phyloP scores from a whole-genome alignment of 352 stramenopile species.

The Phytophthora brassicae region DNA sequence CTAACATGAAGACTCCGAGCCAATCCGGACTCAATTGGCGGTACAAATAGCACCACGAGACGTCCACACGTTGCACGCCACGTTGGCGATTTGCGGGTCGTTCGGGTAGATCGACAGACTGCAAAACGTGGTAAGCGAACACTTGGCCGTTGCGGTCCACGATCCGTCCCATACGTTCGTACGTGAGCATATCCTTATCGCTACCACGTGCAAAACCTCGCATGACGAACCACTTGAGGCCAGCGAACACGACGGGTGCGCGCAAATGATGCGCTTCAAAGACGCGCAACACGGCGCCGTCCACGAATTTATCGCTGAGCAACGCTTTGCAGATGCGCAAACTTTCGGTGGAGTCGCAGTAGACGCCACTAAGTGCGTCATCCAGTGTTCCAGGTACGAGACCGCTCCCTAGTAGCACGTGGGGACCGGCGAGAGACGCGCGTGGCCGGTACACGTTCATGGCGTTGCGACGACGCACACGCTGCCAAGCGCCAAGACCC shows the following conservation, averaged over 20 bases:
- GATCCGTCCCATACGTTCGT: conserved; percentile 66
- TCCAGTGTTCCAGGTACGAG: conserved; percentile 53
- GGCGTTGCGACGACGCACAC: conserved; percentile 48
- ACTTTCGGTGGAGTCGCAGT: conserved; percentile 56
- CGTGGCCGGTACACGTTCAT: conserved; percentile 49
- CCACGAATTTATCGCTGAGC: conserved; percentile 51
- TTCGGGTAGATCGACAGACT: conserved; percentile 58
- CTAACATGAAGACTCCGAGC: conserved; percentile 58
- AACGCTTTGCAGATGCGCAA: conserved; percentile 54
- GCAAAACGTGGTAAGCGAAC: conserved; percentile 62
- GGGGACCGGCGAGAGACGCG: background rate
- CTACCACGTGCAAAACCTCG: conserved; percentile 34
- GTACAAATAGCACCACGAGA: conserved; percentile 63
- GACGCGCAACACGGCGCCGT: conserved; percentile 54
- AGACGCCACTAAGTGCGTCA: conserved; percentile 51
- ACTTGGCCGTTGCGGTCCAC: conserved; percentile 46
- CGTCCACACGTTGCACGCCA: conserved; percentile 35
- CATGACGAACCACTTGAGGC: conserved; percentile 63
- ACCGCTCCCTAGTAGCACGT: conserved; percentile 52
- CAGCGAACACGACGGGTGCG: conserved; percentile 55
- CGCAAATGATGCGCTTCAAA: conserved; percentile 46
- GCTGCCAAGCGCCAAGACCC: conserved; percentile 43
- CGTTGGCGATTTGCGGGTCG: conserved; percentile 41
- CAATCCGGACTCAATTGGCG: conserved; percentile 51
- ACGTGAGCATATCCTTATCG: conserved; percentile 56